phyloP scores from a whole-genome alignment of 495 filamentous ascomycete genomes.

The Eremomyces bilateralis region DNA sequence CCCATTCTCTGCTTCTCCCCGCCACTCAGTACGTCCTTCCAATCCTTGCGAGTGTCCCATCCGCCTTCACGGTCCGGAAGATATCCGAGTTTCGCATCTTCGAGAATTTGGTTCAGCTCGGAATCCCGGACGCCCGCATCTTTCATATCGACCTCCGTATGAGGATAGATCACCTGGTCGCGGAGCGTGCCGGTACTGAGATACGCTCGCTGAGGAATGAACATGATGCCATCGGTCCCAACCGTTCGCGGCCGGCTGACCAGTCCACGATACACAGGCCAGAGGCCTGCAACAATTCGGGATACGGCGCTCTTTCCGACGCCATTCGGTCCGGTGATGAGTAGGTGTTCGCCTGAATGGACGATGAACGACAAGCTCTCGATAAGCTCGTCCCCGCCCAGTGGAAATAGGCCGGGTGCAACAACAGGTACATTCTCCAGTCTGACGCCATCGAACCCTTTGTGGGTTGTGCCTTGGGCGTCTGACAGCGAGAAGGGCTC shows the following conservation, averaged over 20 bases:
- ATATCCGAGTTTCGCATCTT: slow-evolving; percentile 70
- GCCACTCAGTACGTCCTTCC: slow-evolving; percentile 91
- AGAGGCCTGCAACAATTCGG: slow-evolving; percentile 76
- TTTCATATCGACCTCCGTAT: slow-evolving; percentile 84
- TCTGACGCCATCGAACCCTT: slow-evolving; percentile 82
- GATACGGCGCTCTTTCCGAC: slow-evolving; percentile 84
- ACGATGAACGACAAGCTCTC: slow-evolving; percentile 75
- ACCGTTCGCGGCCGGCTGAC: slow-evolving; percentile 63
- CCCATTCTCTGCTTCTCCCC: slow-evolving; percentile 97
- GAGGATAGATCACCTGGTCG: slow-evolving; percentile 96
- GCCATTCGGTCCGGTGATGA: slow-evolving; percentile 90
- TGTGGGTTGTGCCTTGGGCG: slow-evolving; percentile 78
- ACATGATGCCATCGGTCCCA: slow-evolving; percentile 89
- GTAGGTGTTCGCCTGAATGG: slow-evolving; percentile 70
- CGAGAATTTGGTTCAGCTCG: slow-evolving; percentile 52
- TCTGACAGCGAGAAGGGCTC: slow-evolving; percentile 78
- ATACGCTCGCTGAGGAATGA: slow-evolving; percentile 87
- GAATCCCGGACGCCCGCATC: slow-evolving; percentile 53
- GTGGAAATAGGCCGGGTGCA: slow-evolving; percentile 61
- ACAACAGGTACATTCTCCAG: slow-evolving; percentile 88
- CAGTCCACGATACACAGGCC: slow-evolving; percentile 86
- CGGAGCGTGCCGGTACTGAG: slow-evolving; percentile 84
- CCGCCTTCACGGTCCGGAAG: slow-evolving; percentile 81
- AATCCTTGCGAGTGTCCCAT: slow-evolving; percentile 91
- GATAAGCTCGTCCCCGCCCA: slow-evolving; percentile 76